Percentiles rank a stretch among this genome's conserved stretches.
Evolutionary conservation across 257 asterid species (phyloP).

Genomic region (Solanum dulcamara): DNA sequence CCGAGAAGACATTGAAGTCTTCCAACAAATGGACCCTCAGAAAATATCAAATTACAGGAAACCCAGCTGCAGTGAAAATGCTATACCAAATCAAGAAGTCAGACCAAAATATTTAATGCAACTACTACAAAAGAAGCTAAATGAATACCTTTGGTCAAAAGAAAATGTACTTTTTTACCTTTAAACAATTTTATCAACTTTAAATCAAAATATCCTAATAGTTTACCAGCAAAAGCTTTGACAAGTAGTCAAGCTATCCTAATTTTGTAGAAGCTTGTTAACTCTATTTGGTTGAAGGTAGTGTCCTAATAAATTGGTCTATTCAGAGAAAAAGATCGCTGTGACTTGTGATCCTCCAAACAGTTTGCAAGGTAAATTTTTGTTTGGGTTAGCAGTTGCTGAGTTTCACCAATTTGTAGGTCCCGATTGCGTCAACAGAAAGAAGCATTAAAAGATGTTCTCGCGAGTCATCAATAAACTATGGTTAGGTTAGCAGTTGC

Average conservation of each 20-base stretch:
- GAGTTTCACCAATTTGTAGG: neutral
- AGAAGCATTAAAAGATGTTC: neutral
- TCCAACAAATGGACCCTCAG: neutral
- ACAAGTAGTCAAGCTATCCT: neutral
- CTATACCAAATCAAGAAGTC: neutral
- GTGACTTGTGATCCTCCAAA: neutral
- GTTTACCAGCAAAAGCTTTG: neutral
- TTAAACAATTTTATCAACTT: neutral
- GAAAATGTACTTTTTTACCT: neutral
- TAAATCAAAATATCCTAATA: neutral
- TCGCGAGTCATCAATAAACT: neutral
- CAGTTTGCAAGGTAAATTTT: neutral
- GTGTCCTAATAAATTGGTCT: neutral
- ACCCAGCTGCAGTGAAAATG: neutral
- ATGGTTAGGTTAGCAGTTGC: neutral
- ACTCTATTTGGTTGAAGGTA: neutral
- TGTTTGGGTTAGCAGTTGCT: neutral
- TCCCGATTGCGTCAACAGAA: neutral
- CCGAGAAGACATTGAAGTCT: neutral
- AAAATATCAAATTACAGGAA: neutral
- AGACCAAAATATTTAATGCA: neutral
- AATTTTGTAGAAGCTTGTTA: neutral
- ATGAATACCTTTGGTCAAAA: neutral
- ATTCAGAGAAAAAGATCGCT: neutral
- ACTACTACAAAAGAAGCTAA: neutral